These are phyloP conservation scores for Pythium graminicola DNA, from an alignment of 352 stramenopile genomes.

Conservation along the genomic window DNA sequence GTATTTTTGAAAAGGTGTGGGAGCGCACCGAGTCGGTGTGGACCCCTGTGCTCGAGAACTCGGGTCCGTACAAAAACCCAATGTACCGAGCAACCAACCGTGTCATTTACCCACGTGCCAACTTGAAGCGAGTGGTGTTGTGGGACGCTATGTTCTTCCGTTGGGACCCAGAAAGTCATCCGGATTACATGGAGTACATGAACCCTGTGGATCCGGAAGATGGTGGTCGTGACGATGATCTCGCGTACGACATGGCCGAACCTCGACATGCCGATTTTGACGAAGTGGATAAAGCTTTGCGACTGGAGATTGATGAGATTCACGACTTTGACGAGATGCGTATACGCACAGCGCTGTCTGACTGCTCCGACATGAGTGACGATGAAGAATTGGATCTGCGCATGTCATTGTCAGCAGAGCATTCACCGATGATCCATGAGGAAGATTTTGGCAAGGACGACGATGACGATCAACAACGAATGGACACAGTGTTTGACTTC, in stretches of 20 bases:
- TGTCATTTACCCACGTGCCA: conserved; percentile 64
- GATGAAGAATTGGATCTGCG: no score
- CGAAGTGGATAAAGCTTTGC: no score
- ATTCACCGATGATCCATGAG: conserved; percentile 2
- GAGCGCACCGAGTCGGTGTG: conserved; percentile 62
- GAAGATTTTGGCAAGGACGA: conserved; percentile 80
- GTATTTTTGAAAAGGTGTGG: conserved; percentile 54
- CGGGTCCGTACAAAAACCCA: conserved; percentile 49
- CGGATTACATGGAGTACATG: conserved; percentile 69
- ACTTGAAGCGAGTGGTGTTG: conserved; percentile 71
- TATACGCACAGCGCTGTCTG: conserved; percentile 49
- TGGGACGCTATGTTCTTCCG: conserved; percentile 82
- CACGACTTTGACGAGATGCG: conserved; percentile 76
- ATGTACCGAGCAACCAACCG: conserved; percentile 61
- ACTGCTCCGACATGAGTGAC: no score
- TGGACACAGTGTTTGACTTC: conserved; percentile 22
- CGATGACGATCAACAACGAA: conserved; percentile 34
- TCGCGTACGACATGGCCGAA: conserved; percentile 14
- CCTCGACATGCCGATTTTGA: conserved; percentile 28
- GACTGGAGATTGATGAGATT: conserved; percentile 81
- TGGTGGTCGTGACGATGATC: conserved; percentile 23
- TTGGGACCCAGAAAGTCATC: no score
- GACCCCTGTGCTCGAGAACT: conserved; percentile 69
- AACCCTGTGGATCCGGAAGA: conserved; percentile 64
- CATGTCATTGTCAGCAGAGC: not conserved